Percentiles rank a stretch among this genome's conserved stretches.
These are phyloP conservation scores for Camellia granthamiana DNA, from an alignment of 148 eudicot species.

Conservation along the genomic window DNA sequence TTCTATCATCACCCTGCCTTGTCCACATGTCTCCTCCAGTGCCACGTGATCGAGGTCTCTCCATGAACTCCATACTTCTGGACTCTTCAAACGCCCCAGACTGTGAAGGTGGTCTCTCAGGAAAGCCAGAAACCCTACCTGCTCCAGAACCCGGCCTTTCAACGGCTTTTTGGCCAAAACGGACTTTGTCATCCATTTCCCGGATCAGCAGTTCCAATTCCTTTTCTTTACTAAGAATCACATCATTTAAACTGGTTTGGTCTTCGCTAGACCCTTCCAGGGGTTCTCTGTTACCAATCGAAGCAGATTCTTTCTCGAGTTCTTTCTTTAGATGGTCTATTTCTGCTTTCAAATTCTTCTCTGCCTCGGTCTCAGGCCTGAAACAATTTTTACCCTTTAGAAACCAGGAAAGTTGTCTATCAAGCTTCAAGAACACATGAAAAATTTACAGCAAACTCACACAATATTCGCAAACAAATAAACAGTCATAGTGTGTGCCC, in stretches of 20 bases:
- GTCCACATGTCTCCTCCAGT: conserved; percentile 53
- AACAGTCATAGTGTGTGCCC: not conserved
- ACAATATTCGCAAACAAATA: not conserved
- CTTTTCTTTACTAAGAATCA: conserved; percentile 44
- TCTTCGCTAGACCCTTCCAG: conserved; percentile 38
- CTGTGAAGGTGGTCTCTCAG: conserved; percentile 49
- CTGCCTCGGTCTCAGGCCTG: conserved; percentile 55
- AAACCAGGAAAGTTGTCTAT: not conserved
- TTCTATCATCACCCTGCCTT: conserved; percentile 68
- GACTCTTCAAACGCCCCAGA: conserved; percentile 55
- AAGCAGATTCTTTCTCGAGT: conserved; percentile 22
- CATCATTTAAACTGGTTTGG: conserved; percentile 34
- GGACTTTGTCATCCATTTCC: conserved; percentile 79
- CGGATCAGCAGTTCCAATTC: conserved; percentile 60
- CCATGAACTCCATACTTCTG: conserved; percentile 52
- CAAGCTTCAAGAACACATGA: not conserved
- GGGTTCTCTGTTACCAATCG: conserved; percentile 8
- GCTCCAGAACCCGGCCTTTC: conserved; percentile 83
- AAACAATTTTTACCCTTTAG: conserved; percentile 17
- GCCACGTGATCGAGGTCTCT: conserved; percentile 91
- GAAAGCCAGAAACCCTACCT: conserved; percentile 33
- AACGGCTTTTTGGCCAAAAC: conserved; percentile 57
- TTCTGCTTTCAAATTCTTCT: conserved; percentile 52
- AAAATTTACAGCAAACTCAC: not conserved
- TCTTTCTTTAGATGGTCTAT: conserved; percentile 38